phyloP scores from a whole-genome alignment of 805 yeast species.

The Metschnikowia dekortorum region DNA sequence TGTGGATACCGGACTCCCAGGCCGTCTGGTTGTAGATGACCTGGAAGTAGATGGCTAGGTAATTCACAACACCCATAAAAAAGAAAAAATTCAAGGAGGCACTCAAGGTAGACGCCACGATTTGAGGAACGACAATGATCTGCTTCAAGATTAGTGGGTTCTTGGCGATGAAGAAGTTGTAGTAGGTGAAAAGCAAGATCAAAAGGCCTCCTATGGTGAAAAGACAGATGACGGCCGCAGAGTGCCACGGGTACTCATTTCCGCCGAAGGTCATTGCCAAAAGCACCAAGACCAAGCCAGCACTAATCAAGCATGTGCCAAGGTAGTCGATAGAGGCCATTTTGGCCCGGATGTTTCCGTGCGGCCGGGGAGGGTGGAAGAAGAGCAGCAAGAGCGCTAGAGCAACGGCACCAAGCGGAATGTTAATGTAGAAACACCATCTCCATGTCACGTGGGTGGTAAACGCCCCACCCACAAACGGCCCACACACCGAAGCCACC shows the following conservation, averaged over 20 bases:
- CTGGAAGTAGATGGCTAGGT: conserved; percentile 37
- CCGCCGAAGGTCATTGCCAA: conserved; percentile 57
- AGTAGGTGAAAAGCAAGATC: conserved; percentile 30
- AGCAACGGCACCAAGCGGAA: conserved; percentile 60
- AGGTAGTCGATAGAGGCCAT: conserved; percentile 43
- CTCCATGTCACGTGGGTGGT: conserved; percentile 61
- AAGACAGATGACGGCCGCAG: conserved; percentile 48
- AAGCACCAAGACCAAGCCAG: conserved; percentile 42
- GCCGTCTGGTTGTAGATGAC: conserved; percentile 32
- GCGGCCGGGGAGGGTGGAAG: conserved; percentile 45
- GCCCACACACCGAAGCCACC: conserved; percentile 54
- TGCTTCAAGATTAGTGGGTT: conserved; percentile 46
- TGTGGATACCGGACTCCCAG: conserved; percentile 34
- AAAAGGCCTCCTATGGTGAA: conserved; percentile 44
- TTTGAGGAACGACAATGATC: conserved; percentile 33
- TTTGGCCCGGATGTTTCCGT: conserved; percentile 35
- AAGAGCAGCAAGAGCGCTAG: conserved; percentile 33
- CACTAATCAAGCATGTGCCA: conserved; percentile 42
- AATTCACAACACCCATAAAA: conserved; percentile 36
- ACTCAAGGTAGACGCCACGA: conserved; percentile 35
- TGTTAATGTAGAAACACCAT: conserved; percentile 70
- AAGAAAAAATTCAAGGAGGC: conserved; percentile 33
- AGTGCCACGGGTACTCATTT: conserved; percentile 46
- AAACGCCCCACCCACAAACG: conserved; percentile 64
- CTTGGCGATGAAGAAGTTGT: conserved; percentile 39